Evolutionary conservation across 2,329 filamentous ascomycete species (phyloP), one percentile per base, ranked within the genome.

Genomic region (Pseudocercospora crystallina): DNA sequence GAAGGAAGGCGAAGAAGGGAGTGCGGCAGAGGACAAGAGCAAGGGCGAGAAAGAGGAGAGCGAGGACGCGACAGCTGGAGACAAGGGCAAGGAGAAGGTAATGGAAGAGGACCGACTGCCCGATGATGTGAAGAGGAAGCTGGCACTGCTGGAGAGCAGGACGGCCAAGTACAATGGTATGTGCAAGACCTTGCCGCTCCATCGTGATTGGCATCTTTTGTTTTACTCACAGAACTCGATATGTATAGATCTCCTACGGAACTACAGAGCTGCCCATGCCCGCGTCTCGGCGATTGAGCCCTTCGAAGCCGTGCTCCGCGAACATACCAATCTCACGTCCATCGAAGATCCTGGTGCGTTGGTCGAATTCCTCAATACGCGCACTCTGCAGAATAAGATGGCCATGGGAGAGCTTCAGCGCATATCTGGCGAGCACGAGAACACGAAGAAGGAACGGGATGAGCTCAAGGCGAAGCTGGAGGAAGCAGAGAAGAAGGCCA

Each of bases 341-440:
- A 96, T 99, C 61, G 80, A 78, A 60, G 94, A 99, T 53, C 89
- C 92, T 0, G 82, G 83, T 46, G 86, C 90, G 2, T 77, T 99
- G 31, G 81, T 90, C 5, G 92, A 97, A 70, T 99, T 96, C 65
- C 78, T 99, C 26, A 90, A 86, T 61, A 90, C 96, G 69, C 73
- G 95, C 35, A 92, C 85, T 54, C 71, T 91, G 46, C 92, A 95
- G 65, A 85, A 86, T 36, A 89, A 95, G 63, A 95, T 99, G 88
- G 85, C 95, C 2, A 85, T 95, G 81, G 87, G 95, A 39, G 94
- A 99, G 71, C 77, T 96, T 49, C 96, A 95, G 73, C 80, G 90
- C 10, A 84, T 97, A 0, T 87, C 90, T 0, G 80, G 81, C 3
- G 64, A 69, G 51, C 59, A 65, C 33, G 53, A 59, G 26, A 54